Evolutionary conservation across 768 basidiomycete genomes (phyloP), one percentile per base, ranked within the genome.

Genomic region (Amanita jacksonii): DNA sequence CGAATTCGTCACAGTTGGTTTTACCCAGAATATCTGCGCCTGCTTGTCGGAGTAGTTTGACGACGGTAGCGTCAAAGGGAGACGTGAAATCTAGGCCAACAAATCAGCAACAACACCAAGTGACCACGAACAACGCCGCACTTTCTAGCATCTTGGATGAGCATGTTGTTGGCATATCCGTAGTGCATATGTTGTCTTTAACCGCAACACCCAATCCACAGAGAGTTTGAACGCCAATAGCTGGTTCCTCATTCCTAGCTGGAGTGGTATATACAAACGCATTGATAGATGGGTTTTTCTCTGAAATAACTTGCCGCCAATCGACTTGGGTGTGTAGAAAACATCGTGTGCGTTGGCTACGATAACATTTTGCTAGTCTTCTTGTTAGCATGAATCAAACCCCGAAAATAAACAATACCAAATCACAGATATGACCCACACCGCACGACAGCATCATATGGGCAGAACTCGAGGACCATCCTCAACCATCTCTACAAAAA

Each of bases 1-100:
- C 94, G 62, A 98, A 98, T 62, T 98, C 93, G 57, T 99, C 94
- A 60, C 90, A 89, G 57, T 94, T 93, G 1, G 92, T 82, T 63
- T 96, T 96, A 1, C 91, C 94, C 1, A 85, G 55, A 8, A 97
- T 72, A 13, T 76, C 61, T 0, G 82, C 90, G 0, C 90, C 91
- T 0, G 68, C 64, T 0, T 65, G 49, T 1, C 69, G 67, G 2
- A 98, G 62, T 8, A 80, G 62, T 3, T 62, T 48, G 0, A 96
- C 86, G 5, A 85, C 85, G 1, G 90, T 94, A 38, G 94, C 88
- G 57, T 90, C 85, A 56, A 85, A 90, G 0, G 89, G 88, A 0
- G 93, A 78, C 0, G 53, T 60, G 55, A 86, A 96, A 30, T 73
- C 86, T 90, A 41, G 15, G 27, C 23, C 18, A 40, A 23, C 28